Percentiles rank a stretch among this genome's conserved stretches.
Evolutionary conservation across 1,284 basidiomycete species (phyloP).

Genomic region (Trametes pubescens): DNA sequence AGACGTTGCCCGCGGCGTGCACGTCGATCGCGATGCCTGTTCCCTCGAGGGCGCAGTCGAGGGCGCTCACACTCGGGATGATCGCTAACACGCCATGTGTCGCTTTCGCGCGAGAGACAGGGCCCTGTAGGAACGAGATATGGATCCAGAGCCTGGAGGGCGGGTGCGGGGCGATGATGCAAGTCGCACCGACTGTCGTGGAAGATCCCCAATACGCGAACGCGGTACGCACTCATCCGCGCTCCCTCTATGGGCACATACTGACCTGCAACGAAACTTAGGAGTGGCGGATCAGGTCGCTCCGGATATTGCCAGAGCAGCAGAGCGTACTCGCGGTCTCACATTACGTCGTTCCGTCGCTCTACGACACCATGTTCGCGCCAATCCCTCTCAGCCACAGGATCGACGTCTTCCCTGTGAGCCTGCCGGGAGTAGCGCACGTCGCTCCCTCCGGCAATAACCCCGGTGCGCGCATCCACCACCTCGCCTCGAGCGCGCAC

Average conservation of each 20-base stretch:
- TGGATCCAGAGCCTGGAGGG: background rate
- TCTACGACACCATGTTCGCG: background rate
- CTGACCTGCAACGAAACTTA: background rate
- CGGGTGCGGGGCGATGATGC: background rate
- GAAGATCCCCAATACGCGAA: background rate
- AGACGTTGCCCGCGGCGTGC: background rate
- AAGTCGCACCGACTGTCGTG: background rate
- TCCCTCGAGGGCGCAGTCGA: background rate
- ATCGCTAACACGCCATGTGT: background rate
- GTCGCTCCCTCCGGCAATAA: background rate
- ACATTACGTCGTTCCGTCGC: background rate
- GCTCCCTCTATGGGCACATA: background rate
- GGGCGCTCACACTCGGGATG: constrained; percentile 2
- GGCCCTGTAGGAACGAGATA: background rate
- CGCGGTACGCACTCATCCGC: background rate
- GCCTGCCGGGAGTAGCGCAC: background rate
- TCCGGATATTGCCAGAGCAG: background rate
- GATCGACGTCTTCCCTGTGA: constrained; percentile 1
- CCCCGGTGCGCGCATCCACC: background rate
- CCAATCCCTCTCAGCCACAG: background rate
- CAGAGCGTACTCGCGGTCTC: background rate
- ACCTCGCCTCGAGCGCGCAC: background rate
- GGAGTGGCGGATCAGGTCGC: background rate
- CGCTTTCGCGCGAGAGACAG: background rate
- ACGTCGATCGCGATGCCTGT: background rate